Evolutionary conservation across 371 early-diverging fungal species (phyloP), one percentile per base, ranked within the genome.

Genomic region (Mortierella sp.): DNA sequence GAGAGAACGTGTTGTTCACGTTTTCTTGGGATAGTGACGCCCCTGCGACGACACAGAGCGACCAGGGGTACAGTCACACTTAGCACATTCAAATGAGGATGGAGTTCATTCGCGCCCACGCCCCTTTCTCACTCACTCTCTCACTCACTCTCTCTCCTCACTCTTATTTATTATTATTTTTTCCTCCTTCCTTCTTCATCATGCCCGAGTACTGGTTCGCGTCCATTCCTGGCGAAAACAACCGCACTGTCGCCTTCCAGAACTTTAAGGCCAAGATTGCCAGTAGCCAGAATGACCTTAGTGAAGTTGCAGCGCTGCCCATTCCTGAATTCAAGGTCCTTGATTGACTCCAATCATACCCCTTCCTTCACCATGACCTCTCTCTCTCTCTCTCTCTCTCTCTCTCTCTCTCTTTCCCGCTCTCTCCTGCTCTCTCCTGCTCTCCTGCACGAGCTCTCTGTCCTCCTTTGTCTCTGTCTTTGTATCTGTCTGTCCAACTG

Each of bases 261-360:
- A 83, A 81, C 58, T 75, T 83, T 69, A 83, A 73, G 68, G 69
- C 75, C 61, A 83, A 81, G 67, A 71, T 81, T 52, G 67, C 73
- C 51, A 68, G 70, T 45, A 60, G 68, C 28, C 70, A 71, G 52
- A 68, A 67, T 23, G 85, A 81, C 75, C 82, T 84, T 56, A 87
- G 91, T 29, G 94, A 93, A 59, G 80, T 93, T 28, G 84, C 84
- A 61, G 88, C 89, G 43, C 89, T 94, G 72, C 68, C 80, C 59
- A 80, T 94, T 60, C 94, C 94, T 21, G 89, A 91, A 62, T 91
- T 94, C 80, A 93, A 92, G 85, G 91, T 90, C 62, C 57, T 29
- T 57, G 26, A 25, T 29, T 57, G 57, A 23, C 53, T 53, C 53
- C 21, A 53, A 15, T 14, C 25, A 15, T 21, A 18, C 16, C 29